These are phyloP conservation scores for Aspergillus proliferans DNA, from an alignment of 2,329 filamentous ascomycete species.

Conservation along the genomic window DNA sequence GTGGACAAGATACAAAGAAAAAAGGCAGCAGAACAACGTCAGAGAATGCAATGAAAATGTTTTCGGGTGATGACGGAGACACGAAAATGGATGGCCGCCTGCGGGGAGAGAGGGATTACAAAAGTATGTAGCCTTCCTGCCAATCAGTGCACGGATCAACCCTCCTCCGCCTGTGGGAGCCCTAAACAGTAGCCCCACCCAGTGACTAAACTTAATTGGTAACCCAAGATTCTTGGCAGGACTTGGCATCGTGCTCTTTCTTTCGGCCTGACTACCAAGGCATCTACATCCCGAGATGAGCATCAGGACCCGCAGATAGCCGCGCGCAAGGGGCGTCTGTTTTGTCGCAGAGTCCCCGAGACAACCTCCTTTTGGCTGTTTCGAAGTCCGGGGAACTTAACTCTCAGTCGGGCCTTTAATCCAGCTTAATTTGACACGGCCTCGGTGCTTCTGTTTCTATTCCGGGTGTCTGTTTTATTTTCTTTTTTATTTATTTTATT, in stretches of 20 bases:
- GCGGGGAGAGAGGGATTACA: slow-evolving; percentile 8
- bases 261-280: background rate
- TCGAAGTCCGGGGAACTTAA: slow-evolving; percentile 22
- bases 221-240: background rate
- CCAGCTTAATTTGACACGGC: slow-evolving; percentile 8
- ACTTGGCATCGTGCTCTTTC: background rate
- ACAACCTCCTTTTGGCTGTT: slow-evolving; percentile 27
- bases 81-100: slow-evolving; percentile 3
- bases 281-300: background rate
- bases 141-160: background rate
- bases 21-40: slow-evolving; percentile 11
- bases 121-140: background rate
- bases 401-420: slow-evolving; percentile 1
- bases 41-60: slow-evolving; percentile 7
- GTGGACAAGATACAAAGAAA: slow-evolving; percentile 1
- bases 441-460: slow-evolving; percentile 1
- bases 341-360: slow-evolving; percentile 10
- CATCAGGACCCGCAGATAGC: slow-evolving; percentile 13
- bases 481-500: slow-evolving; percentile 5
- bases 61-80: slow-evolving; percentile 10
- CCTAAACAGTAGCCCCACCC: background rate
- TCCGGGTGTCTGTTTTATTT: background rate
- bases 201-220: background rate
- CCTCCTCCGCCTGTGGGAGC: background rate
- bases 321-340: slow-evolving; percentile 37